Conservation (phyloP, 148 eudicot genomes). For the Diospyros kaki region DNA sequence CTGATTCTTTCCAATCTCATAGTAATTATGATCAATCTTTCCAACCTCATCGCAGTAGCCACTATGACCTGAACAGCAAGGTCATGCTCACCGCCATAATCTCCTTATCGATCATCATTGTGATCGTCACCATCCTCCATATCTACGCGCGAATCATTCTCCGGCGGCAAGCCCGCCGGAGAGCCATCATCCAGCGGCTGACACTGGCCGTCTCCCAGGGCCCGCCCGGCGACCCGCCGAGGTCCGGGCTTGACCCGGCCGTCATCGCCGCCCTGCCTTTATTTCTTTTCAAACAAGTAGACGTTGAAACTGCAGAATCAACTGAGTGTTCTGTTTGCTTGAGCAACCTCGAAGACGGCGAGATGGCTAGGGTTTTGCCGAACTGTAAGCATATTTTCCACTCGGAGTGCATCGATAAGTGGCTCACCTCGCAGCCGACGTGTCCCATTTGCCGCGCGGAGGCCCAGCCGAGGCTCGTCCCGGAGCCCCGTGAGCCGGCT, state of each 20-base stretch:
- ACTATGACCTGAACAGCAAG: constrained; percentile 24
- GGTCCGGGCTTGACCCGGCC: constrained; percentile 47
- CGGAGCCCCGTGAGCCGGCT: too few species aligned
- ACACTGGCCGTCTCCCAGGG: constrained; percentile 8
- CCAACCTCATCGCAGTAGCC: background rate
- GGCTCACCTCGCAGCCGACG: constrained; percentile 26
- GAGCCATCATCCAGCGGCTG: constrained; percentile 14
- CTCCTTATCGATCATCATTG: constrained; percentile 25
- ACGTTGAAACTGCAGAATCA: too few species aligned
- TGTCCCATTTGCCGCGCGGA: constrained; percentile 25
- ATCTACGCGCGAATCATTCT: constrained; percentile 30
- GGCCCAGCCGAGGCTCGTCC: too few species aligned
- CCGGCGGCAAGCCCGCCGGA: constrained; percentile 27
- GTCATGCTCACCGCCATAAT: constrained; percentile 38
- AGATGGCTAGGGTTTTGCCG: constrained; percentile 33
- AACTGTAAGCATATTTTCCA: constrained; percentile 33
- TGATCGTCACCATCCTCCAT: constrained; percentile 28
- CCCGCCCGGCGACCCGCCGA: constrained; percentile 12
- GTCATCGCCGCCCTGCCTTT: constrained; percentile 37
- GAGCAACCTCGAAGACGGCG: constrained; percentile 25
- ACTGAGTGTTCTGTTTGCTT: constrained; percentile 6
- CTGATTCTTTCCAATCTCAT: background rate
- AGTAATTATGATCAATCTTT: too few species aligned
- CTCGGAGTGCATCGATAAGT: constrained; percentile 29
- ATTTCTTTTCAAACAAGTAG: constrained; percentile 24